Percentiles rank a stretch among this genome's conserved stretches.
These are phyloP conservation scores for Exophiala xenobiotica DNA, from an alignment of 2,329 filamentous ascomycete genomes.

Conservation along the genomic window DNA sequence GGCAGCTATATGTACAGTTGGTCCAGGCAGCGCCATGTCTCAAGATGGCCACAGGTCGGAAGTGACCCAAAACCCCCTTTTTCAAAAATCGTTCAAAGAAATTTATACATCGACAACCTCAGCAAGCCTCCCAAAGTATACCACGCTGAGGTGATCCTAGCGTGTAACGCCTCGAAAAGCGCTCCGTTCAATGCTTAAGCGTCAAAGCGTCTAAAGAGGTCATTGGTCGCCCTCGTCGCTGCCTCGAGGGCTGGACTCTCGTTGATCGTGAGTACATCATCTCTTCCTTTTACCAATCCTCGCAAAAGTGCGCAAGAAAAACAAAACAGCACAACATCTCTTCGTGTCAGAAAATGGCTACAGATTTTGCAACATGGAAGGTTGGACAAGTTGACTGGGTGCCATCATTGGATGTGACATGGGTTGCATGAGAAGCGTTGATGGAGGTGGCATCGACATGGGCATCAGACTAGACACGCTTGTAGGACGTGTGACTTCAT, in stretches of 20 bases:
- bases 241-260: slow-evolving; percentile 11
- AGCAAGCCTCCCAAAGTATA: not conserved
- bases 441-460: slow-evolving; percentile 30
- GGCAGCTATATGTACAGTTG: slow-evolving; percentile 27
- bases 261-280: slow-evolving; percentile 11
- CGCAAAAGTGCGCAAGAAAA: slow-evolving; percentile 3
- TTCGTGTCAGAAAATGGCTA: slow-evolving; percentile 22
- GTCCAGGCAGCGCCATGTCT: slow-evolving; percentile 18
- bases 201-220: slow-evolving; percentile 2
- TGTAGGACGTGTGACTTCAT: slow-evolving; percentile 26
- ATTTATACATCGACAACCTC: not conserved
- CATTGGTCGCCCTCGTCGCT: not conserved
- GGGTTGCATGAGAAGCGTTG: slow-evolving; percentile 28
- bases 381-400: slow-evolving; percentile 30
- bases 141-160: too few relatives aligned
- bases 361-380: slow-evolving; percentile 31
- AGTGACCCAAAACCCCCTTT: not conserved
- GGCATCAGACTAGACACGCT: slow-evolving; percentile 23
- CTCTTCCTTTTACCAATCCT: slow-evolving; percentile 1
- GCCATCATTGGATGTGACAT: slow-evolving; percentile 31
- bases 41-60: slow-evolving; percentile 4
- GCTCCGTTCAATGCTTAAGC: not conserved
- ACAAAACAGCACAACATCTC: slow-evolving; percentile 12
- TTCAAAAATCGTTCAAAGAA: not conserved
- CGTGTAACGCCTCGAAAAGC: not conserved